Base-by-base conservation (phyloP, 2,329 filamentous ascomycete genomes). In the Trichothecium roseum region DNA sequence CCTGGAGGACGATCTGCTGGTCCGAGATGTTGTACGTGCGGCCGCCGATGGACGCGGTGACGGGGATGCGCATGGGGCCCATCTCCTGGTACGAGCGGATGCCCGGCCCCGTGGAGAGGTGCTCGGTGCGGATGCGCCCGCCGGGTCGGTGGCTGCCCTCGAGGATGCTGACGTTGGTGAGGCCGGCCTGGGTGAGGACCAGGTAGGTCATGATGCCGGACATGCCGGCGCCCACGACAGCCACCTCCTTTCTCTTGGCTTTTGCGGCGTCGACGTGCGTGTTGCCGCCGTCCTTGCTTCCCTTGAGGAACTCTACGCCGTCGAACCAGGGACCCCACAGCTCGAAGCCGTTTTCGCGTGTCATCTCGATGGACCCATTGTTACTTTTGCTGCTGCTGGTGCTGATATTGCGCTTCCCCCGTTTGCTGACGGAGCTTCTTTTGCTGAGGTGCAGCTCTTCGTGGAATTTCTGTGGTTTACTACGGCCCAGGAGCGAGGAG, bases 81-180 rank as follows among this genome's bases (percentile, higher is more conserved):
- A 67, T 68, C 48, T 81, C 78, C 45, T 81, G 75, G 50, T 82
- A 81, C 15, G 76, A 74, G 46, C 81, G 81, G 40, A 80, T 64
- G 15, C 69, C 67, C 0, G 74, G 72, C 0, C 63, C 71, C 4
- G 68, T 71, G 3, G 67, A 66, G 2, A 82, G 63, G 37, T 81
- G 81, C 37, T 66, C 66, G 2, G 78, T 82, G 38, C 73, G 72
- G 0, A 82, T 68, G 15, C 78, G 69, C 4, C 78, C 77, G 13
- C 78, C 78, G 12, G 81, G 63, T 7, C 78, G 63, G 28, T 72
- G 53, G 5, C 66, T 68, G 0, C 73, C 71, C 50, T 83, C 78
- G 14, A 77, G 60, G 37, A 82, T 77, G 31, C 68, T 66, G 56
- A 77, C 65, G 50, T 81, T 72, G 26, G 64, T 62, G 35, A 81